Percentiles rank a stretch among this genome's conserved stretches.
phyloP scores from a whole-genome alignment of 768 basidiomycete genomes.

The Pholiota conissans region DNA sequence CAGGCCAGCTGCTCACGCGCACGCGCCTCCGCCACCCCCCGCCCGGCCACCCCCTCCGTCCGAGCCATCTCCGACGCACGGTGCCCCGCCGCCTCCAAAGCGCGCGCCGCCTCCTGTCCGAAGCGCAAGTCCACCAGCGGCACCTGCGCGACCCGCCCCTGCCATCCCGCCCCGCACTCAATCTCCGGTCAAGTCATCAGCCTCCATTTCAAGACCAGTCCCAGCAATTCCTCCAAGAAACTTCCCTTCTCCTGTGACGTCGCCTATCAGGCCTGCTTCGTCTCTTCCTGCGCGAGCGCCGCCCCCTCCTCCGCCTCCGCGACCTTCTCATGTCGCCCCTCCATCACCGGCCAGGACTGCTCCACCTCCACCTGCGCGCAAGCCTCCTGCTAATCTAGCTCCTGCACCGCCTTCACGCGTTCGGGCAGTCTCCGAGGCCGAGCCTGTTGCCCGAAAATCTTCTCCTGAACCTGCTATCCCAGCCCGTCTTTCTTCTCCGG shows the following conservation, averaged over 20 bases:
- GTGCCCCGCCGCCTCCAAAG: constrained; percentile 41
- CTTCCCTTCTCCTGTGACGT: constrained; percentile 23
- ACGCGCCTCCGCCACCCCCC: constrained; percentile 32
- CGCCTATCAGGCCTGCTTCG: constrained; percentile 24
- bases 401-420: constrained; percentile 32
- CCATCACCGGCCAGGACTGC: constrained; percentile 28
- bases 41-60: constrained; percentile 38
- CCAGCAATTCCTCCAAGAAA: constrained; percentile 37
- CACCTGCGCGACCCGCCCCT: constrained; percentile 41
- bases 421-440: constrained; percentile 23
- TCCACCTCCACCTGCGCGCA: constrained; percentile 44
- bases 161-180: constrained; percentile 40
- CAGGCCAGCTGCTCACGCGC: constrained; percentile 29
- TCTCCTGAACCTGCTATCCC: constrained; percentile 17
- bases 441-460: constrained; percentile 11
- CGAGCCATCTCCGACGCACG: constrained; percentile 20
- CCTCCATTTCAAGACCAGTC: constrained; percentile 26
- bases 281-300: constrained; percentile 25
- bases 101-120: constrained; percentile 38
- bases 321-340: constrained; percentile 18
- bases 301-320: constrained; percentile 26
- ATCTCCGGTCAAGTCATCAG: constrained; percentile 30
- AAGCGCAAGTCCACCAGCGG: constrained; percentile 30
- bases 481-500: constrained; percentile 16
- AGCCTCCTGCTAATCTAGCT: constrained; percentile 24